Evolutionary conservation across 345 rosid genomes (phyloP), one percentile per base, ranked within the genome.

Genomic region (Linum usitatissimum): DNA sequence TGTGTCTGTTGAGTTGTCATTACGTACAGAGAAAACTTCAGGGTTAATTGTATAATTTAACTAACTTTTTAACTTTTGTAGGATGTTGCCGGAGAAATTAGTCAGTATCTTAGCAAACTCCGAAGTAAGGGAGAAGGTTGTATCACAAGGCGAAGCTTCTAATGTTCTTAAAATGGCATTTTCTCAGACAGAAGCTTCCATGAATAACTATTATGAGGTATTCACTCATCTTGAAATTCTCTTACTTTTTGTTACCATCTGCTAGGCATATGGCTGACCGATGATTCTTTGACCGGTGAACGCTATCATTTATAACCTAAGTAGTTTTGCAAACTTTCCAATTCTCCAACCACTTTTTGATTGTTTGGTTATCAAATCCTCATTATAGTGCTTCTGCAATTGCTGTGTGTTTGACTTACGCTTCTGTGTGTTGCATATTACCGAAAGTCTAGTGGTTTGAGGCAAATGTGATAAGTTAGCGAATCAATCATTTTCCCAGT

Each of bases 181-280:
- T 78, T 82, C 72, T 49, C 81, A 71, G 69, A 83, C 97, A n/a
- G 99, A 90, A 83, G 90, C 86, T 61, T 69, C 79, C 77, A 63
- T 94, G 88, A 83, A 81, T 72, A 80, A 86, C 78, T 70, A 58
- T 63, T 94, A 94, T 49, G 99, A 94, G 97, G 99, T 94, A 75
- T 70, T 67, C 55, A 63, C 71, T 28, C 65, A 51, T 56, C 5
- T 53, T 58, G 49, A 40, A 54, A 19, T 17, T 61, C 53, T 39
- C 61, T 7, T 62, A 1, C 30, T n/a, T 63, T 51, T 28, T 6
- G 6, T 53, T 53, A 9, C 18, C 10, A 15, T 23, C n/a, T 9
- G 28, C 28, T 23, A 23, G 28, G 28, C 28, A 23, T 23, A 23
- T 23, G 28, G 28, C 28, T 23, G 28, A 23, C 28, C 28, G 2